Percentiles rank a stretch among this genome's conserved stretches.
phyloP scores from a whole-genome alignment of 2,329 filamentous ascomycete genomes.

The Fulvia fulva region DNA sequence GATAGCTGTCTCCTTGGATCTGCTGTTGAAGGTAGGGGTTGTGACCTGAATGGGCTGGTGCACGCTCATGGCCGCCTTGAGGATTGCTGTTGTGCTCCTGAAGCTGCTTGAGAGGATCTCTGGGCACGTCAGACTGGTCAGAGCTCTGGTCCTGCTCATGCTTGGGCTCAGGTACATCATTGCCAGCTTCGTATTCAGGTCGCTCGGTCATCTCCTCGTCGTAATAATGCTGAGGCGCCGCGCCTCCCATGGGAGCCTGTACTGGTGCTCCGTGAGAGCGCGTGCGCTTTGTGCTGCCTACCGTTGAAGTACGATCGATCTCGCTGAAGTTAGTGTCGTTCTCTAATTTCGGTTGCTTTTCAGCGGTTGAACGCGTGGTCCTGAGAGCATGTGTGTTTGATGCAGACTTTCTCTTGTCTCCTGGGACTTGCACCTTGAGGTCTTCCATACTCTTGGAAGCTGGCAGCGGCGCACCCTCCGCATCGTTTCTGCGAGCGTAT shows the following conservation, averaged over 20 bases:
- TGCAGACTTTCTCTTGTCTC: too few species aligned
- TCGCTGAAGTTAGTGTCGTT: slow-evolving; percentile 14
- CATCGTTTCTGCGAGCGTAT: background rate
- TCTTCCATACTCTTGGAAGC: background rate
- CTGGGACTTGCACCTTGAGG: background rate
- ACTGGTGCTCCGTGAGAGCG: background rate
- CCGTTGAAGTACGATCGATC: slow-evolving; percentile 8
- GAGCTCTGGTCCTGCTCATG: background rate
- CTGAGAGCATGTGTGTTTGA: too few species aligned
- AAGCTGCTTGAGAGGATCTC: background rate
- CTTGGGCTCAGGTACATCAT: background rate
- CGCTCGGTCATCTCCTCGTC: background rate
- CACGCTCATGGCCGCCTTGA: background rate
- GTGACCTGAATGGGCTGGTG: background rate
- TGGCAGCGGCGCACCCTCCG: background rate
- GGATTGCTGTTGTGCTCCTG: background rate
- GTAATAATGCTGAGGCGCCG: background rate
- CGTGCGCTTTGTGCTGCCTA: background rate
- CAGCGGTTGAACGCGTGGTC: background rate
- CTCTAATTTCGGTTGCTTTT: background rate
- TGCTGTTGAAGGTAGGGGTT: background rate
- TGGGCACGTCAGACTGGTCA: background rate
- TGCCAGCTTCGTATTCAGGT: background rate
- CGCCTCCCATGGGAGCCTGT: background rate
- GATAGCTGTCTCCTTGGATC: slow-evolving; percentile 16